Evolutionary conservation across 208 protist genomes (phyloP), one percentile per base, ranked within the genome.

Genomic region (Wallacemonas rigidus): DNA sequence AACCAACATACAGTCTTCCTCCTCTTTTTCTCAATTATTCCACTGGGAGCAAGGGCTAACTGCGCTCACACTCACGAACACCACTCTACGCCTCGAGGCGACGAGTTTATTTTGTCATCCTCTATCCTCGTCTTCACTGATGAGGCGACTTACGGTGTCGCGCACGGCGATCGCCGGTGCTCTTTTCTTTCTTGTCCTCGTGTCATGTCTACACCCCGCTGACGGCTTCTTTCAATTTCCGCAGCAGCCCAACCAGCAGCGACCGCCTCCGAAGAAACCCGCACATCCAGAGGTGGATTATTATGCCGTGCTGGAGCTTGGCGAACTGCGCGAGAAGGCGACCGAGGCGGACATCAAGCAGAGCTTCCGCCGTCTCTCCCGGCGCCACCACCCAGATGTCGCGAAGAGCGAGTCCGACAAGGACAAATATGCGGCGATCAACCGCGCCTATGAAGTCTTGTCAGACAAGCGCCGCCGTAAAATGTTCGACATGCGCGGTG

Each of bases 401-500:
- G 71, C 82, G 9, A 81, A 63, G 57, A 80, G 48, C 5, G 83
- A 82, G 14, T 86, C 85, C 48, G 81, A 88, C 35, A 86, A 81
- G 56, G 73, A 79, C 12, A 84, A 81, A 79, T 98, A 91, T 81
- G 71, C 62, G 35, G 71, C 86, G 35, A 89, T 98, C 26, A 88
- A 88, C 43, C 85, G 88, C 53, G 94, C 95, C 15, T 96, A 98
- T 79, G 91, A 97, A 79, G 92, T 98, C 50, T 85, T 98, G 3
- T 88, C 82, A 0, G 89, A 98, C 75, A 89, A 87, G 72, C 83
- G 85, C 51, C 95, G 96, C 72, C 85, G 94, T 0, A 93, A 94
- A 71, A 96, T 97, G 77, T 98, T 96, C 74, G 95, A 98, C 74
- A 90, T 95, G 80, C 88, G 86, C 15, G 95, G 95, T 14, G 87